A percentile compares a stretch with the other conserved stretches of the same genome.
Evolutionary conservation across 805 yeast species (phyloP).

Genomic region (Candida stauntonica): DNA sequence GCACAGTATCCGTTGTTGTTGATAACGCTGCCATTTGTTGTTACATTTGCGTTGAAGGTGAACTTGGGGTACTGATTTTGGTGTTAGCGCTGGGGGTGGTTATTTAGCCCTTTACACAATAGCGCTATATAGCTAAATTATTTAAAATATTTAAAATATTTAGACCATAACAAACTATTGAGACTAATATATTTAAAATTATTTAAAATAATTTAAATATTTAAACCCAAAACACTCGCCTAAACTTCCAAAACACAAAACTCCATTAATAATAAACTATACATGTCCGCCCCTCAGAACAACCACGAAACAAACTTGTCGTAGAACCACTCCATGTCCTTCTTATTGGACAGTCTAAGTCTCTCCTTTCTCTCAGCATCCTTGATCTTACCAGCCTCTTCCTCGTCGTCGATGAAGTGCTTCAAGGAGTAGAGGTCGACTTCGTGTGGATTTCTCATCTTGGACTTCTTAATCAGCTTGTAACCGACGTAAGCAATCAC

Average conservation of each 20-base stretch:
- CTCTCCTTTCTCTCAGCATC: conserved; percentile 13
- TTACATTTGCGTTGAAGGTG: conserved; percentile 22
- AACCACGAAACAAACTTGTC: conserved; percentile 47
- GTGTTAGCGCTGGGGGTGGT: no score
- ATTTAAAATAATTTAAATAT: not conserved
- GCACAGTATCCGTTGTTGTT: conserved; percentile 67
- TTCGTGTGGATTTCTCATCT: conserved; percentile 45
- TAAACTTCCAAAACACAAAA: no score
- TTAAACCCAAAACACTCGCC: not conserved
- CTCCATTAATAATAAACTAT: no score
- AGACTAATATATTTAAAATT: not conserved
- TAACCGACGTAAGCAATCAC: conserved; percentile 51
- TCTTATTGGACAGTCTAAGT: conserved; percentile 23
- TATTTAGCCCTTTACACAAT: no score
- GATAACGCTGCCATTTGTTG: conserved; percentile 65
- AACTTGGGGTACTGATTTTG: conserved; percentile 5
- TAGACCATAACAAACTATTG: no score
- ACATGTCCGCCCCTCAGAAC: no score
- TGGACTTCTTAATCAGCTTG: conserved; percentile 51
- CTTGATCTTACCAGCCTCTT: conserved; percentile 22
- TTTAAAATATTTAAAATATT: no score
- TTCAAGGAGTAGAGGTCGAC: conserved; percentile 58
- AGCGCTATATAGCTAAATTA: no score
- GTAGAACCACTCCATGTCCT: conserved; percentile 42
- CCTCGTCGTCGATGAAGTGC: conserved; percentile 33